Conservation (phyloP, 371 early-diverging fungal species). For the Mortierella sp. region DNA sequence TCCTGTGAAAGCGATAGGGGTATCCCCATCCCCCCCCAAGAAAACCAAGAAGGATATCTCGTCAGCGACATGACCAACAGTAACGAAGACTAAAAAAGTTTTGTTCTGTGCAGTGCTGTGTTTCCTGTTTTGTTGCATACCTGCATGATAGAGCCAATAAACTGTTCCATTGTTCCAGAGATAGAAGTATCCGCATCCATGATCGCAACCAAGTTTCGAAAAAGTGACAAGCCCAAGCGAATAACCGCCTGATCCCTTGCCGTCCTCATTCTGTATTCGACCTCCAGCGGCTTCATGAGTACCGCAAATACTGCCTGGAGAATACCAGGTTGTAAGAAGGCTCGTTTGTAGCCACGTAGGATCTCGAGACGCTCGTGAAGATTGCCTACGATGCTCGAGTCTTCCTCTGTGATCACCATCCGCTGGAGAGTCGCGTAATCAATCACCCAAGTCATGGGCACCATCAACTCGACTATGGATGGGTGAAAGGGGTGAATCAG, state of each 20-base stretch:
- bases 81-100: too few species aligned
- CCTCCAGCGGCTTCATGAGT: slow-evolving; percentile 63
- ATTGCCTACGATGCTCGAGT: slow-evolving; percentile 49
- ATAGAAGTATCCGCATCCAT: slow-evolving; percentile 72
- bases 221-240: slow-evolving; percentile 77
- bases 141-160: slow-evolving; percentile 67
- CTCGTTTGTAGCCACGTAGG: slow-evolving; percentile 75
- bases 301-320: slow-evolving; percentile 58
- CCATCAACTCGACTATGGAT: slow-evolving; percentile 74
- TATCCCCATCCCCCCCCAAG: too few species aligned
- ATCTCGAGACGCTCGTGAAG: slow-evolving; percentile 64
- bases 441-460: slow-evolving; percentile 80
- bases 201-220: slow-evolving; percentile 86
- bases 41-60: background rate
- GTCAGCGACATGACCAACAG: too few species aligned
- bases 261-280: slow-evolving; percentile 67
- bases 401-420: slow-evolving; percentile 45
- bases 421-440: slow-evolving; percentile 42
- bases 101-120: too few species aligned
- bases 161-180: slow-evolving; percentile 58
- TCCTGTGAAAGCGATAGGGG: slow-evolving; percentile 56
- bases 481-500: too few species aligned
- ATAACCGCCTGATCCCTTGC: slow-evolving; percentile 76
- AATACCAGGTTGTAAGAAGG: slow-evolving; percentile 68
- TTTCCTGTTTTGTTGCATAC: slow-evolving; percentile 41